Base-by-base conservation (phyloP, 2,329 filamentous ascomycete genomes). In the Dactylellina sp. region DNA sequence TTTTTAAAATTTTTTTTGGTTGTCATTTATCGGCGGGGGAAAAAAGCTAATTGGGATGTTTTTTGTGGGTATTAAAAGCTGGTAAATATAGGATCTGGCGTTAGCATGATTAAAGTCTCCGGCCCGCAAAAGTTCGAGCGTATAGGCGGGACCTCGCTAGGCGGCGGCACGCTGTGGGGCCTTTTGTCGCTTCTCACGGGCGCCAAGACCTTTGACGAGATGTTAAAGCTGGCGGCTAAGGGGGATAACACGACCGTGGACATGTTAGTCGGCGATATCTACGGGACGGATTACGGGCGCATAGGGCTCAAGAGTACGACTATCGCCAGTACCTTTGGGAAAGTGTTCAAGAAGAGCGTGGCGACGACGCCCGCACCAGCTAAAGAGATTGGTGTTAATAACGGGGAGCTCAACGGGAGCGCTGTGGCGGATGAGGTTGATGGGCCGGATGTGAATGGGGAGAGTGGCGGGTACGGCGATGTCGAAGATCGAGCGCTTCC, bases 91-190 rank as follows among this genome's bases (percentile, higher is more conserved):
- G 95, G 95, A 49, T 97, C 93, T 6, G 95, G 95, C 57, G 95
- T 99, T 3, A 95, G 91, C 44, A 96, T 99, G 87, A 90, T 99
- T 82, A 98, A 98, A 81, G 95, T 99, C 6, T 96, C 91, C 0
- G 94, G 93, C 0, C 93, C 93, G 0, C 87, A 90, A 62, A 87
- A 92, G 76, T 97, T 90, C 81, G 86, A 96, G 81, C 91, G 95
- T 78, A 94, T 99, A 7, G 95, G 95, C 60, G 95, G 74, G 97
- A 95, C 57, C 18, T 72, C 75, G 2, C 86, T 99, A 0, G 95
- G 95, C 35, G 95, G 95, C 47, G 95, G 95, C n/a, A 99, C 95
- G 0, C 89, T 99, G 59, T 99, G 95, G 95, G 95, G 95, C 0
- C 84, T 99, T 22, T 85, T 99, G 39, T 95, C 92, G 11, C 86